Percentiles rank a stretch among this genome's conserved stretches.
These are phyloP conservation scores for Aspergillus viridinutans DNA, from an alignment of 2,329 filamentous ascomycete species.

Conservation along the genomic window DNA sequence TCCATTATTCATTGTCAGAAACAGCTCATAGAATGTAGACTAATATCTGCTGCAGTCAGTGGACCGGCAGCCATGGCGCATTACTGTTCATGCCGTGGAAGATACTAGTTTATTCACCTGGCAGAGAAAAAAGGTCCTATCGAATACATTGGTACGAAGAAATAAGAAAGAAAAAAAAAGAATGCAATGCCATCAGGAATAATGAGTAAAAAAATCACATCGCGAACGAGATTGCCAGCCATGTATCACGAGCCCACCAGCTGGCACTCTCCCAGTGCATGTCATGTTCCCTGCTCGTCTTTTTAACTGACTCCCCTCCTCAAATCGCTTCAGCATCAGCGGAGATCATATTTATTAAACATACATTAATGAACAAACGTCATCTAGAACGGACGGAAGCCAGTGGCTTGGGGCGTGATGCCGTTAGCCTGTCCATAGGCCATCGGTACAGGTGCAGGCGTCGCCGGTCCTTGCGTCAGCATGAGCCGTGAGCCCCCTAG, in stretches of 20 bases:
- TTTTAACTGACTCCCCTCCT: constrained; percentile 2
- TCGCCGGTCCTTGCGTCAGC: constrained; percentile 86
- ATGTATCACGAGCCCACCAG: constrained; percentile 4
- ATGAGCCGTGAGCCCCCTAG: constrained; percentile 84
- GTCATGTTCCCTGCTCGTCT: background rate
- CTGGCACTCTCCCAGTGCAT: background rate
- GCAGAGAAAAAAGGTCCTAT: constrained; percentile 11
- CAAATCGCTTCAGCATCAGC: background rate
- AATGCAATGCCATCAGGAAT: constrained; percentile 3
- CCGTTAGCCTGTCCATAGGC: constrained; percentile 80
- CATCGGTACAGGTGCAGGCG: constrained; percentile 54
- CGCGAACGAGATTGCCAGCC: constrained; percentile 12
- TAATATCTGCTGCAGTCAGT: background rate
- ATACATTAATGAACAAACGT: constrained; percentile 5
- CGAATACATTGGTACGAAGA: constrained; percentile 21
- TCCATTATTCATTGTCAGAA: background rate
- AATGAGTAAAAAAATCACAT: background rate
- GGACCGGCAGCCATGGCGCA: background rate
- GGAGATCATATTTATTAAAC: background rate
- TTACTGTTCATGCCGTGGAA: background rate
- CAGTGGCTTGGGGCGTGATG: constrained; percentile 83
- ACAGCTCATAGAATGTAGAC: background rate
- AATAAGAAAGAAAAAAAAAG: constrained; percentile 10
- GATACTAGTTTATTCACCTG: background rate
- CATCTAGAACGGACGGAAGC: constrained; percentile 56